A percentile compares a stretch with the other conserved stretches of the same genome.
These are phyloP conservation scores for Saitozyma sp. DNA, from an alignment of 768 basidiomycete genomes.

Conservation along the genomic window DNA sequence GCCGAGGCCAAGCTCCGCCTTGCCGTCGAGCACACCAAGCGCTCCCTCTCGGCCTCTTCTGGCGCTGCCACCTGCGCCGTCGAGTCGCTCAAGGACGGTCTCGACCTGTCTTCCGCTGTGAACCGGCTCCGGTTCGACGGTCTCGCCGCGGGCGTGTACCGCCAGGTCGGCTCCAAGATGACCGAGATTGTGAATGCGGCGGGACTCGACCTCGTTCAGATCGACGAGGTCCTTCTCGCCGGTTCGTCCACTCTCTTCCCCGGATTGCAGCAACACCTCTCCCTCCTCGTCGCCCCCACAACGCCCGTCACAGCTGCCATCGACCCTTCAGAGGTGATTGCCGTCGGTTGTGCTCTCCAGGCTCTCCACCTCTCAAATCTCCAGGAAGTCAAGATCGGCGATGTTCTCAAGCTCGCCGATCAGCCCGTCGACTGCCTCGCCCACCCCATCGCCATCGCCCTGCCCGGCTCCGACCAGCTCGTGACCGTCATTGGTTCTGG, in stretches of 20 bases:
- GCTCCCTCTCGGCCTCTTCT: constrained; percentile 80
- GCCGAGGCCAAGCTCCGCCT: constrained; percentile 91
- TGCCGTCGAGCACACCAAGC: constrained; percentile 91
- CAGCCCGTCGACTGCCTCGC: constrained; percentile 37
- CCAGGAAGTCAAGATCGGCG: constrained; percentile 41
- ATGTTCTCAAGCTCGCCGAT: constrained; percentile 44
- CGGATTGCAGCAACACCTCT: constrained; percentile 51
- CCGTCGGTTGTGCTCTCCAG: constrained; percentile 55
- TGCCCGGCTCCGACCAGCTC: constrained; percentile 47
- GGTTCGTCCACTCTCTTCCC: constrained; percentile 56
- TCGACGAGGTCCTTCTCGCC: constrained; percentile 56
- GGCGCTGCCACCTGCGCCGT: constrained; percentile 88
- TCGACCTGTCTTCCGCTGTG: constrained; percentile 78
- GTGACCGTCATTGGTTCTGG: constrained; percentile 41
- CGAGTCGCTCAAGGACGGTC: constrained; percentile 80
- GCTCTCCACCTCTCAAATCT: constrained; percentile 51
- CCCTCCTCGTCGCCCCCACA: constrained; percentile 52
- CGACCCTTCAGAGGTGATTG: constrained; percentile 56
- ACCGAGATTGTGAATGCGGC: constrained; percentile 48
- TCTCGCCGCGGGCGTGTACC: constrained; percentile 52
- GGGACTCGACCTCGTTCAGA: constrained; percentile 52
- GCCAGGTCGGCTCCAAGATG: constrained; percentile 52
- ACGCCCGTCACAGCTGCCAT: constrained; percentile 52
- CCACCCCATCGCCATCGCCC: constrained; percentile 53
- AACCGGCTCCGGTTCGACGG: constrained; percentile 57